phyloP scores from a whole-genome alignment of 768 basidiomycete genomes.

The Amanita rubescens region DNA sequence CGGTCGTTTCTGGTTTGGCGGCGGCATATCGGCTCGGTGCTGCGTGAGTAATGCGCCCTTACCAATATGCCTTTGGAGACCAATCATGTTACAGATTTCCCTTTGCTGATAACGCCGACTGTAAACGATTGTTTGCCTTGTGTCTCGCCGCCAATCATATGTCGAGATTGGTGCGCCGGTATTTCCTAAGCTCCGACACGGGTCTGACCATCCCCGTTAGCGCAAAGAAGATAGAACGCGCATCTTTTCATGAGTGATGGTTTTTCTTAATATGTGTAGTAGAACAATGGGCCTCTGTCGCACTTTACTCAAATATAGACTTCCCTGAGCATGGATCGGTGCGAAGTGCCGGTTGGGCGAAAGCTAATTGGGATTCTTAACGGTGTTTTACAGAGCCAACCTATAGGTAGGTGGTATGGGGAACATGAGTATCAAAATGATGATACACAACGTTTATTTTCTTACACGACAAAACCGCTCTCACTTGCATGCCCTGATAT shows the following conservation, averaged over 20 bases:
- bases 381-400: not conserved
- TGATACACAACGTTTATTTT: not conserved
- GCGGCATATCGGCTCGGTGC: slow-evolving; percentile 33
- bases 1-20: slow-evolving; percentile 30
- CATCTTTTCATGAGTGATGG: slow-evolving; percentile 2
- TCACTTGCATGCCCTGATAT: no score
- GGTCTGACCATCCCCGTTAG: not conserved
- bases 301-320: not conserved
- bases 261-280: not conserved
- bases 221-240: slow-evolving; percentile 8
- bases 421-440: not conserved
- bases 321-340: not conserved
- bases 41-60: slow-evolving; percentile 15
- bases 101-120: slow-evolving; percentile 23
- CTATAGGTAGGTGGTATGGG: not conserved
- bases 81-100: slow-evolving; percentile 18
- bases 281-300: not conserved
- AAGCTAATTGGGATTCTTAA: no score
- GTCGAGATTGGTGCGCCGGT: slow-evolving; percentile 8
- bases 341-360: not conserved
- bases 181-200: not conserved
- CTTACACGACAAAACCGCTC: not conserved
- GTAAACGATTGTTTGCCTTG: slow-evolving; percentile 22
- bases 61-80: not conserved
- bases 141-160: slow-evolving; percentile 21